These are phyloP conservation scores for Suillus hirtellus DNA, from an alignment of 768 basidiomycete genomes.

Conservation along the genomic window DNA sequence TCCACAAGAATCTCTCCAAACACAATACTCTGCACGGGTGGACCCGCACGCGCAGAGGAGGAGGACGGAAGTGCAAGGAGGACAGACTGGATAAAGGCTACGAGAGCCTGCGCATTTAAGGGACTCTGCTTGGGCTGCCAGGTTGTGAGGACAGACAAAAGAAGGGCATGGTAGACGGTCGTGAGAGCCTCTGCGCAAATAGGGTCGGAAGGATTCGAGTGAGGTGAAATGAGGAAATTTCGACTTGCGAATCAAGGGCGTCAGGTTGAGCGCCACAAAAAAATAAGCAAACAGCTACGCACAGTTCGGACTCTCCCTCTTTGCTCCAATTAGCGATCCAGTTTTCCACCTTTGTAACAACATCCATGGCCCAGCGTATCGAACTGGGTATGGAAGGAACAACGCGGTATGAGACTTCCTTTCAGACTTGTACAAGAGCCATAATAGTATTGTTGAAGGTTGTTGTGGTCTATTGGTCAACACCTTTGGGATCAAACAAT, in stretches of 20 bases:
- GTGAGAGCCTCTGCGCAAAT: slow-evolving; percentile 56
- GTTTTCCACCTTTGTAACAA: slow-evolving; percentile 51
- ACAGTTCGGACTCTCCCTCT: slow-evolving; percentile 68
- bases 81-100: slow-evolving; percentile 65
- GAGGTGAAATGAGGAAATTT: slow-evolving; percentile 57
- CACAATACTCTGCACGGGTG: slow-evolving; percentile 41
- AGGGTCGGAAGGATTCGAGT: slow-evolving; percentile 58
- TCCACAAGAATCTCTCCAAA: slow-evolving; percentile 78
- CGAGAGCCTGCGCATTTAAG: slow-evolving; percentile 51
- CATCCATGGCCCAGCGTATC: slow-evolving; percentile 49
- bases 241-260: slow-evolving; percentile 44
- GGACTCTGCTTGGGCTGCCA: slow-evolving; percentile 48
- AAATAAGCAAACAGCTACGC: slow-evolving; percentile 22
- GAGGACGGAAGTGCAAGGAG: slow-evolving; percentile 67
- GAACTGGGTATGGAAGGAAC: slow-evolving; percentile 16
- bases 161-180: slow-evolving; percentile 68
- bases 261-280: slow-evolving; percentile 20
- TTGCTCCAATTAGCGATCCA: slow-evolving; percentile 56
- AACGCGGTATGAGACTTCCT: slow-evolving; percentile 17
- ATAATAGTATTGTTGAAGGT: slow-evolving; percentile 23
- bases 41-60: slow-evolving; percentile 44
- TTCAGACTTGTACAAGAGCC: slow-evolving; percentile 17
- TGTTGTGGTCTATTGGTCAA: slow-evolving; percentile 30
- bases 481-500: slow-evolving; percentile 4
- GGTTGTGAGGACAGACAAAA: slow-evolving; percentile 57